Evolutionary conservation across 495 filamentous ascomycete species (phyloP).

Genomic region (Hypoxylon perforatum): DNA sequence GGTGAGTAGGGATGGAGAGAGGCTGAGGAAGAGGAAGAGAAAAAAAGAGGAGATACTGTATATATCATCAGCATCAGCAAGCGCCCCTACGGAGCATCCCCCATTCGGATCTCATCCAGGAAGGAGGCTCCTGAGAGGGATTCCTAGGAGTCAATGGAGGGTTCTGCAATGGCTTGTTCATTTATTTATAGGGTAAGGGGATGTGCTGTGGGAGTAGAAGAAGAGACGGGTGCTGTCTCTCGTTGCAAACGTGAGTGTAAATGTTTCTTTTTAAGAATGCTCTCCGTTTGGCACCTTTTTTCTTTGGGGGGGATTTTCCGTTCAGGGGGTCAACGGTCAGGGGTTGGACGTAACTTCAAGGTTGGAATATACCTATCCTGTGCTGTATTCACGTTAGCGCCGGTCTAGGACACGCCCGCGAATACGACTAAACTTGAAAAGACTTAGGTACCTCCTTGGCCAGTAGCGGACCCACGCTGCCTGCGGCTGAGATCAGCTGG

Average conservation of each 20-base stretch:
- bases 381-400: slow-evolving; percentile 19
- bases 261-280: slow-evolving; percentile 20
- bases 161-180: slow-evolving; percentile 26
- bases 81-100: slow-evolving; percentile 41
- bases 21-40: neutral
- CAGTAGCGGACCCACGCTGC: too few relatives aligned
- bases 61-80: slow-evolving; percentile 29
- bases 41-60: slow-evolving; percentile 25
- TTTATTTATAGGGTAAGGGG: slow-evolving; percentile 16
- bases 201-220: slow-evolving; percentile 7
- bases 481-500: too few relatives aligned
- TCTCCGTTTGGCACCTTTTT: slow-evolving; percentile 27
- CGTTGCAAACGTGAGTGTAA: slow-evolving; percentile 7
- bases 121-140: slow-evolving; percentile 35
- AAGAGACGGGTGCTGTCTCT: slow-evolving; percentile 16
- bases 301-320: slow-evolving; percentile 33
- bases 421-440: neutral
- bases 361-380: slow-evolving; percentile 8
- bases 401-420: neutral
- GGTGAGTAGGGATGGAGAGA: slow-evolving; percentile 4
- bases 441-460: neutral
- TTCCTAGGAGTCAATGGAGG: slow-evolving; percentile 16
- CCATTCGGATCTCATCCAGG: slow-evolving; percentile 44
- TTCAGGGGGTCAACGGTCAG: slow-evolving; percentile 32
- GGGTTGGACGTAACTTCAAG: slow-evolving; percentile 18